phyloP scores from a whole-genome alignment of 2,329 filamentous ascomycete species.

The Cytospora chrysosperma region DNA sequence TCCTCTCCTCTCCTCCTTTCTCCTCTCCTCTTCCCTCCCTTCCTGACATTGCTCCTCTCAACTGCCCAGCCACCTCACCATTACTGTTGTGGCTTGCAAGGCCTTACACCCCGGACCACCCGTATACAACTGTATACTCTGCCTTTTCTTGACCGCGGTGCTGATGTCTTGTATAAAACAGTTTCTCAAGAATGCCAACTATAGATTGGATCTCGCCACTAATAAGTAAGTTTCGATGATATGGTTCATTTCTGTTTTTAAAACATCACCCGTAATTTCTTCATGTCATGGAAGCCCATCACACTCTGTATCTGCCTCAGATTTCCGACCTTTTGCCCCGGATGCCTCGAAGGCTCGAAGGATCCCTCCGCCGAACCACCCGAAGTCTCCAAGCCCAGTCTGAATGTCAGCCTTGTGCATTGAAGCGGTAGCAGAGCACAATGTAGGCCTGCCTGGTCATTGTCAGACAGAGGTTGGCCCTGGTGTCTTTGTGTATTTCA shows the following conservation, averaged over 20 bases:
- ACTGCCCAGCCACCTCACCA: background rate
- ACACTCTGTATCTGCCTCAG: background rate
- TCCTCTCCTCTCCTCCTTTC: background rate
- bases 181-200: conserved; percentile 50
- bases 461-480: background rate
- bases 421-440: background rate
- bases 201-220: conserved; percentile 53
- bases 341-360: background rate
- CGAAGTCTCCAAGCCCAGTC: background rate
- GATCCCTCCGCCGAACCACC: background rate
- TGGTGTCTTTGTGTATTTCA: background rate
- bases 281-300: background rate
- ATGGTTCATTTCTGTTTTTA: conserved; percentile 21
- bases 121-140: background rate
- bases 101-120: background rate
- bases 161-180: conserved; percentile 31
- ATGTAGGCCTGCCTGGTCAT: background rate
- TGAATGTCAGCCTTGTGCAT: background rate
- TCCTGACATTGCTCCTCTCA: background rate
- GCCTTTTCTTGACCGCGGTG: background rate
- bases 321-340: background rate
- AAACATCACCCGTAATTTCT: background rate
- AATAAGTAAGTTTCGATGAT: conserved; percentile 52
- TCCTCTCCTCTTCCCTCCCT: background rate
- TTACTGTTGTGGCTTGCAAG: background rate